Evolutionary conservation across 2,329 filamentous ascomycete species (phyloP).

Genomic region (Trichoderma sp.): DNA sequence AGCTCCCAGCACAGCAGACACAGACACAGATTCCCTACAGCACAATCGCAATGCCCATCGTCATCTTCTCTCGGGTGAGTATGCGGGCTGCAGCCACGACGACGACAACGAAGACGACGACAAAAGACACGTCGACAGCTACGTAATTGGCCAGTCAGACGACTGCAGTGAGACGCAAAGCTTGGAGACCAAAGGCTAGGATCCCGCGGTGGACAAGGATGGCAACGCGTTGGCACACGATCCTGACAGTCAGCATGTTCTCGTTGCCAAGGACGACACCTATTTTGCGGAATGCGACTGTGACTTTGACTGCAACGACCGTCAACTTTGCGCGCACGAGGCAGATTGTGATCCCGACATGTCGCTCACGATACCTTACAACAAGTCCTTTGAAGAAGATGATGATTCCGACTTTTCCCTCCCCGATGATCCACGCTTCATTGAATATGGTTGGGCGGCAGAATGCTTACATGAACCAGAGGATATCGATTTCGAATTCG

Average conservation of each 20-base stretch:
- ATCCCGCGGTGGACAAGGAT: conserved; percentile 14
- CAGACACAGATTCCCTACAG: conserved; percentile 4
- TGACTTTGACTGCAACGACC: conserved; percentile 23
- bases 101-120: conserved; percentile 22
- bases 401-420: conserved; percentile 63
- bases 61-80: conserved; percentile 46
- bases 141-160: neutral
- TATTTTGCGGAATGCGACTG: neutral
- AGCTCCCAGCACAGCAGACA: conserved; percentile 22
- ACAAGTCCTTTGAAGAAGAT: conserved; percentile 46
- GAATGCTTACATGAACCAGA: conserved; percentile 91
- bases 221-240: neutral
- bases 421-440: conserved; percentile 56
- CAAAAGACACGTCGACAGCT: conserved; percentile 9
- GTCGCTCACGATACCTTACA: conserved; percentile 45
- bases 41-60: conserved; percentile 20
- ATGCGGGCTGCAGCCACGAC: conserved; percentile 24
- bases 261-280: neutral
- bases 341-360: conserved; percentile 20
- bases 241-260: neutral
- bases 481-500: conserved; percentile 99
- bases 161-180: neutral
- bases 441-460: conserved; percentile 71
- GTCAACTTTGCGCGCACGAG: conserved; percentile 13
- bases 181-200: conserved; percentile 16